Conservation (phyloP, 306 rosid genomes). For the Hippophae rhamnoides region DNA sequence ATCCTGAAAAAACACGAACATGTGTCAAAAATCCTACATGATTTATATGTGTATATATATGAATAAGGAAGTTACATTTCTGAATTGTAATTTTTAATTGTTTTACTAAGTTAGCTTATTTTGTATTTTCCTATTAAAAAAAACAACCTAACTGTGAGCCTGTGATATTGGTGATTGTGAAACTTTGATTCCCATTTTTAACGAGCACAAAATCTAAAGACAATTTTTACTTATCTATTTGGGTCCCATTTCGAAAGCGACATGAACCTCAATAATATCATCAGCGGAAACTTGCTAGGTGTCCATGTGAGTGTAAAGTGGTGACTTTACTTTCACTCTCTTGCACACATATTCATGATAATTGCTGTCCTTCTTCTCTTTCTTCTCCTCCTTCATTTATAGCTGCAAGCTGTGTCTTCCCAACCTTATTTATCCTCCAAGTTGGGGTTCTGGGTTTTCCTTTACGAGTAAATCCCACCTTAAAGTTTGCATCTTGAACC, state of each 20-base stretch:
- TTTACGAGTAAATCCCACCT: constrained; percentile 13
- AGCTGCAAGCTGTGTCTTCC: neutral
- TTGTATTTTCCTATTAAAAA: too few species aligned
- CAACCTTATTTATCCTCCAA: neutral
- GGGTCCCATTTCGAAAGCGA: constrained; percentile 39
- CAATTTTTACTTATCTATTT: constrained; percentile 2
- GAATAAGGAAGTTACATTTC: too few species aligned
- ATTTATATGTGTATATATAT: too few species aligned
- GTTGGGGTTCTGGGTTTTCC: constrained; percentile 9
- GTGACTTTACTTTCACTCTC: constrained; percentile 25
- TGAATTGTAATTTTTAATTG: too few species aligned
- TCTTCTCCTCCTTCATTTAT: constrained; percentile 5
- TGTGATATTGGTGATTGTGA: too few species aligned
- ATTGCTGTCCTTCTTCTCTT: neutral
- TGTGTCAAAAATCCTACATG: too few species aligned
- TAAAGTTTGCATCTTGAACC: constrained; percentile 27
- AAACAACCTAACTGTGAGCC: neutral
- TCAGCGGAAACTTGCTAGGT: constrained; percentile 36
- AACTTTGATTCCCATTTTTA: constrained; percentile 6
- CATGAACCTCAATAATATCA: constrained; percentile 30
- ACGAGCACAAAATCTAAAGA: constrained; percentile 18
- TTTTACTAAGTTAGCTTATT: too few species aligned
- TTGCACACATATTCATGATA: neutral
- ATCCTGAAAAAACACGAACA: too few species aligned
- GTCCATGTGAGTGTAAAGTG: constrained; percentile 35